A percentile compares a stretch with the other conserved stretches of the same genome.
Evolutionary conservation across 768 basidiomycete species (phyloP).

Genomic region (Ephemerocybe angulata): DNA sequence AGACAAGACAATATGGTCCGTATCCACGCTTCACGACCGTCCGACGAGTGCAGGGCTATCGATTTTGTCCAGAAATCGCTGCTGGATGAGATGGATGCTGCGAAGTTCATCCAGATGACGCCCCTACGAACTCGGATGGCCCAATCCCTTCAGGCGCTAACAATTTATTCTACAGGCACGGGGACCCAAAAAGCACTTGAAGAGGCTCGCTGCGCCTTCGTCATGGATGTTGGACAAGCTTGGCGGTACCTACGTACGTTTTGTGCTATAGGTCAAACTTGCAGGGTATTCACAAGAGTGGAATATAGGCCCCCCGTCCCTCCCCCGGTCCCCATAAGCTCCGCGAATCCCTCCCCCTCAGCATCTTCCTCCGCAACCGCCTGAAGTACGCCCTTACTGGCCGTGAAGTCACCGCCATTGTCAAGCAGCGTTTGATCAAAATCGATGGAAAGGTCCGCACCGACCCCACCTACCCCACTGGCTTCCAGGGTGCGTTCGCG

Average conservation of each 20-base stretch:
- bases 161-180: constrained; percentile 58
- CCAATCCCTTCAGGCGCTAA: constrained; percentile 24
- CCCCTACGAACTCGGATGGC: constrained; percentile 12
- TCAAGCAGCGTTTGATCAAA: constrained; percentile 96
- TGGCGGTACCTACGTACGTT: constrained; percentile 82
- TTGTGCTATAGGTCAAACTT: constrained; percentile 11
- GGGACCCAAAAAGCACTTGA: constrained; percentile 99
- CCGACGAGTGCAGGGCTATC: constrained; percentile 13
- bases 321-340: constrained; percentile 99
- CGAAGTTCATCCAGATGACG: constrained; percentile 33
- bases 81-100: constrained; percentile 38
- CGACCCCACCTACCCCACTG: constrained; percentile 93
- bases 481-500: constrained; percentile 82
- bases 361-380: constrained; percentile 96
- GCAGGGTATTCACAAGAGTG: constrained; percentile 8
- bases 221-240: constrained; percentile 99
- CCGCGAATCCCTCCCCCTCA: constrained; percentile 95
- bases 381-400: constrained; percentile 98
- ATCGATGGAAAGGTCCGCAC: constrained; percentile 99
- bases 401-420: constrained; percentile 92
- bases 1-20: constrained; percentile 46
- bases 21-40: constrained; percentile 26
- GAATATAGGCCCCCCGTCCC: constrained; percentile 80
- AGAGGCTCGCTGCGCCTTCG: constrained; percentile 94
- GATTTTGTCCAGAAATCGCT: constrained; percentile 12